Evolutionary conservation across 371 early-diverging fungal species (phyloP), one percentile per base, ranked within the genome.

Genomic region (Apophysomyces elegans): DNA sequence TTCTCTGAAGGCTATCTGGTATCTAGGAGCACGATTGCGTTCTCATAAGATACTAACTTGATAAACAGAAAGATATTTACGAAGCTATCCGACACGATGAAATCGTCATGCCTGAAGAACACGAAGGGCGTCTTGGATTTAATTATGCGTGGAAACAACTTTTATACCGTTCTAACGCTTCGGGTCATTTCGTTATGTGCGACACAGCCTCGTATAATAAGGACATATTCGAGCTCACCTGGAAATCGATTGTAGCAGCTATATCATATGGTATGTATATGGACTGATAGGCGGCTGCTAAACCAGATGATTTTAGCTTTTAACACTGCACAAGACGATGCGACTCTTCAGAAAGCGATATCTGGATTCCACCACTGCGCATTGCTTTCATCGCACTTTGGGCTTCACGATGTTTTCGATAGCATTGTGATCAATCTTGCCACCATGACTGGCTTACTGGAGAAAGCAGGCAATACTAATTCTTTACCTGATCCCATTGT

Each of bases 61-160:
- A 59, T 39, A 13, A 63, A 59, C 46, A 76, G 77, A 72, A 66
- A 14, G 87, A 83, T n/a, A 86, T 95, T 7, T 95, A 87, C 72
- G 83, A 89, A 37, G 90, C 89, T 2, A 95, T 96, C 63, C 83
- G 85, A 21, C 84, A 88, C 59, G 81, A 86, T 37, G 96, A 95
- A 75, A 93, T 95, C 65, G 84, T 95, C 4, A 88, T 95, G 84
- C 94, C 95, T 1, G 93, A 91, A 72, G 96, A 96, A 66, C 95
- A 95, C 63, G 94, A 95, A 63, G 97, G 97, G 1, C 91, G 90
- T 11, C 84, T 95, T n/a, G 95, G 96, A 14, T 96, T 97, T 74
- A 93, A 93, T 61, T 96, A 95, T 72, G 91, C 92, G 0, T 98
- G 98, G 98, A 94, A 90, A 68, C 95, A 95, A 62, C 73, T 95